phyloP scores from a whole-genome alignment of 192 early-diverging fungal species.

The Allomyces macrogynus region DNA sequence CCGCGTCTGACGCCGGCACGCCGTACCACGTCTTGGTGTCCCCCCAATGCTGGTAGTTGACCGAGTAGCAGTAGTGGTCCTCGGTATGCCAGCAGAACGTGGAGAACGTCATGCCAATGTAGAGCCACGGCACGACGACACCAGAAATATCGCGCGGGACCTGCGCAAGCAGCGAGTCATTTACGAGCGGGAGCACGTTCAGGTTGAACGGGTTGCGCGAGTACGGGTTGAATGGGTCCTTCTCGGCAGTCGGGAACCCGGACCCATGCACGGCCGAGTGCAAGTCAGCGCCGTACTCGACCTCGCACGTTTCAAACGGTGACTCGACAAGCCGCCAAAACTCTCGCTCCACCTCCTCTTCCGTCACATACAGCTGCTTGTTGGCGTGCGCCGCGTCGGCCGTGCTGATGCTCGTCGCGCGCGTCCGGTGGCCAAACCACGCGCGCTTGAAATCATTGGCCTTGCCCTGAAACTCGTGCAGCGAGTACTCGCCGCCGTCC shows the following conservation, averaged over 20 bases:
- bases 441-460: conserved; percentile 61
- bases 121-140: conserved; percentile 95
- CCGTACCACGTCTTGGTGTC: conserved; percentile 98
- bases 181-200: conserved; percentile 61
- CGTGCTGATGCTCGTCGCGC: conserved; percentile 8
- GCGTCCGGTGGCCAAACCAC: conserved; percentile 39
- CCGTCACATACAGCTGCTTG: conserved; percentile 21
- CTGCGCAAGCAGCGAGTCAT: conserved; percentile 63
- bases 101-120: conserved; percentile 85
- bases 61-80: conserved; percentile 89
- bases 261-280: conserved; percentile 81
- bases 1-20: conserved; percentile 58
- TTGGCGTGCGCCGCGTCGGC: neutral
- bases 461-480: conserved; percentile 56
- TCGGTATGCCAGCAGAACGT: conserved; percentile 98
- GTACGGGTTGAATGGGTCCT: conserved; percentile 42
- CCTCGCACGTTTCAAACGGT: conserved; percentile 69
- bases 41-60: conserved; percentile 92
- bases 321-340: conserved; percentile 84
- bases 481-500: conserved; percentile 57
- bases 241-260: conserved; percentile 59
- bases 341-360: conserved; percentile 67
- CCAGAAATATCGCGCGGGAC: conserved; percentile 86
- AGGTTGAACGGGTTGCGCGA: conserved; percentile 65
- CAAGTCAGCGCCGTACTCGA: conserved; percentile 92